Evolutionary conservation across 768 basidiomycete species (phyloP), one percentile per base, ranked within the genome.

Genomic region (Vishniacozyma victoriae): DNA sequence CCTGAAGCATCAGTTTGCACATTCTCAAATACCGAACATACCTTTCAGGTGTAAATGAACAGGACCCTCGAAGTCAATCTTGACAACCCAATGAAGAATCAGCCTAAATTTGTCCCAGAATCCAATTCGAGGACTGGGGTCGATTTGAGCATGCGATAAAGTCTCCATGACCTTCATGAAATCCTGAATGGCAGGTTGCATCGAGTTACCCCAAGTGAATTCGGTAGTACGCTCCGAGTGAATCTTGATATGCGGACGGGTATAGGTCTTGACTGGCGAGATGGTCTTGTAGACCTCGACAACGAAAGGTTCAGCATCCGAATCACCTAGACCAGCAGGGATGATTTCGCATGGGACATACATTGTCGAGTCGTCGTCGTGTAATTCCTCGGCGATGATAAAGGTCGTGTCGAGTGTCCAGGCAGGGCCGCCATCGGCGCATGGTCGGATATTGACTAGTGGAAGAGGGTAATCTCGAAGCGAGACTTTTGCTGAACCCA

Each of bases 261-360:
- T 86, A 62, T 92, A 95, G 6, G 84, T 87, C 73, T 97, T 97
- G 60, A 92, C 85, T 0, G 92, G 86, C 86, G 91, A 93, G 48
- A 89, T 84, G 0, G 90, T 92, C 71, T 92, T 95, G 1, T 90
- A 88, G 26, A 93, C 77, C 35, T 72, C 54, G 33, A 91, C 71
- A 20, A 74, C 75, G 39, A 91, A 77, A 4, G 79, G 76, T 1
- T 74, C 70, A 23, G 79, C 75, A 5, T 78, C 79, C 23, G 74
- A 73, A 26, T 77, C 66, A 24, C 80, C 81, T 23, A 79, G 77
- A 45, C 79, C 73, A 3, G 73, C 67, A n/a, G 78, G 77, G 41
- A 85, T 73, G 52, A 95, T 76, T 3, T 77, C 74, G 58, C 83
- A 86, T 14, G 81, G 69, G 18, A 89, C 74, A 82, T 85, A 86